Evolutionary conservation across 352 stramenopile species (phyloP).

Genomic region (Globisporangium heterothallicum): DNA sequence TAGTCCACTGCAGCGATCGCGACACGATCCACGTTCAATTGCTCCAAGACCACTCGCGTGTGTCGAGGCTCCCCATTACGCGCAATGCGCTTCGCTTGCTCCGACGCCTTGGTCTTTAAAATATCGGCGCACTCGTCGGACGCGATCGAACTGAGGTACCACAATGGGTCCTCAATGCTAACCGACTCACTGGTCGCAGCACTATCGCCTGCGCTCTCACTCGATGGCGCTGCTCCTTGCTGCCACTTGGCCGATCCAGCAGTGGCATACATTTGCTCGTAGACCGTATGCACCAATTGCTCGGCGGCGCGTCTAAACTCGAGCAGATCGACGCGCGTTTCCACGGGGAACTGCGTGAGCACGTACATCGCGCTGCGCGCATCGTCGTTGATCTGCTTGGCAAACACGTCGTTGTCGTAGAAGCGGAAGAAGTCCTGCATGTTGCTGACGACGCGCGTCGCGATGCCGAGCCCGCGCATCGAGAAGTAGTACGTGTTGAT

Average conservation of each 20-base stretch:
- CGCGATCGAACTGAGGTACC: constrained; percentile 24
- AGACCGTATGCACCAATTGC: constrained; percentile 32
- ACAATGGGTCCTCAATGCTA: constrained; percentile 3
- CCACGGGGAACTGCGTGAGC: constrained; percentile 34
- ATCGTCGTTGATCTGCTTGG: constrained; percentile 22
- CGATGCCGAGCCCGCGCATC: constrained; percentile 15
- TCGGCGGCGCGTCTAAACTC: constrained; percentile 37
- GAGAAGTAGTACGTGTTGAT: constrained; percentile 9
- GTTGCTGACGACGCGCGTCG: constrained; percentile 13
- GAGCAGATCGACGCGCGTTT: constrained; percentile 25
- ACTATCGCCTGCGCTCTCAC: too few relatives aligned
- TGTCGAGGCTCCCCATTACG: constrained; percentile 13
- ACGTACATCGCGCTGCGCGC: constrained; percentile 46
- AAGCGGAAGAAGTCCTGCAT: constrained; percentile 23
- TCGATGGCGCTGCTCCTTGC: background rate
- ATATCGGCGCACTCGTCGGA: constrained; percentile 16
- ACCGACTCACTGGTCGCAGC: too few relatives aligned
- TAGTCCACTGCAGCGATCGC: constrained; percentile 42
- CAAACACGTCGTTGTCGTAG: constrained; percentile 28
- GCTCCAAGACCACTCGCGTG: constrained; percentile 26
- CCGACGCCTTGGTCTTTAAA: constrained; percentile 24
- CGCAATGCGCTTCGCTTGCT: constrained; percentile 16
- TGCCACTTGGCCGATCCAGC: too few relatives aligned
- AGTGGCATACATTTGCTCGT: constrained; percentile 44
- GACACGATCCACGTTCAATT: constrained; percentile 35